Evolutionary conservation across 2,329 filamentous ascomycete species (phyloP), one percentile per base, ranked within the genome.

Genomic region (Cladorrhinum sp.): DNA sequence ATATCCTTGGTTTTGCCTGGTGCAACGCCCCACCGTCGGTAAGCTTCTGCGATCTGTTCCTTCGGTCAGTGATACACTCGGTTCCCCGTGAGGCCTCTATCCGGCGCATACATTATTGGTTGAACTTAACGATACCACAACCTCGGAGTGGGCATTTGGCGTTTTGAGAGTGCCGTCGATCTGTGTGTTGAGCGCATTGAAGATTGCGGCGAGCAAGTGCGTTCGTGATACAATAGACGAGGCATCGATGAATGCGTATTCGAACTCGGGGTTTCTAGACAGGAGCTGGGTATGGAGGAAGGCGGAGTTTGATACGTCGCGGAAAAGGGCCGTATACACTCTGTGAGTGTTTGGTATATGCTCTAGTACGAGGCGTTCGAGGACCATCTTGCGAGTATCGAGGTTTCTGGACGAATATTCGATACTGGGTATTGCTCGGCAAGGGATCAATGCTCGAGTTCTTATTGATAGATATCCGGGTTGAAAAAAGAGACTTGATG

Each of bases 171-270:
- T 79, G 5, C 79, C 78, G 64, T 83, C 83, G 2, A 85, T 72
- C 62, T 86, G 80, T 66, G 86, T 82, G 62, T 86, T 88, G 65
- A 92, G 79, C n/a, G 92, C 90, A 70, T 88, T 86, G 77, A 91
- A 94, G 26, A 88, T 82, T 23, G 91, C 90, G 1, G 90, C 85
- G 23, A 95, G 81, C 50, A 92, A 78, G 67, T 96, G 92, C 5
- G 81, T 77, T 30, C 87, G 82, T 1, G 91, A 92, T 23, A 92
- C 74, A 60, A 96, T 88, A 73, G 90, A 85, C 51, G 85, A 86
- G 20, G 92, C 92, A 76, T 99, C 94, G 52, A 99, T 84, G 67
- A 99, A 90, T 33, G 93, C 92, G 79, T 98, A 98, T 75, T 98
- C 92, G 69, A 93, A 98, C 8, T 88, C 87, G 10, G 85, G 71